A percentile compares a stretch with the other conserved stretches of the same genome.
Conservation (phyloP, 2,329 filamentous ascomycete genomes). For the Microcyclospora pomicola region DNA sequence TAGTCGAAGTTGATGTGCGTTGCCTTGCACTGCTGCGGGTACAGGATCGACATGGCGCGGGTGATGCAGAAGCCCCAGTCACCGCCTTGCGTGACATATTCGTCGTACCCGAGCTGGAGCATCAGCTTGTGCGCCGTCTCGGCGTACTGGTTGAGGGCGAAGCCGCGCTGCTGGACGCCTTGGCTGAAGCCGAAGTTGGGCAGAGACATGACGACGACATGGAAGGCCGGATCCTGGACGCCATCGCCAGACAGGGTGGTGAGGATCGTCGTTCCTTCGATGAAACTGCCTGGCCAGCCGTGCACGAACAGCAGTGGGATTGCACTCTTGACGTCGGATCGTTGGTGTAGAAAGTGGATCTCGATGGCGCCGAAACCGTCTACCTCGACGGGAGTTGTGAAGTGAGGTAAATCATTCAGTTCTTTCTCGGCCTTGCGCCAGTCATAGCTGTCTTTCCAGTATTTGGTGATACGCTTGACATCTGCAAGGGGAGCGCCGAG, state of each 20-base stretch:
- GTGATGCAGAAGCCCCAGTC: conserved; percentile 43
- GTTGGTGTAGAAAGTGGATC: conserved; percentile 52
- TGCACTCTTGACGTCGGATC: conserved; percentile 35
- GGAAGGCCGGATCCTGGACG: conserved; percentile 29
- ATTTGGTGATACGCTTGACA: conserved; percentile 42
- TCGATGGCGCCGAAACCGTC: conserved; percentile 46
- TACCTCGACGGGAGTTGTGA: conserved; percentile 38
- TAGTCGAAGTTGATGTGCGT: conserved; percentile 47
- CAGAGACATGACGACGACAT: conserved; percentile 41
- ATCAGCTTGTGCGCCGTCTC: conserved; percentile 55
- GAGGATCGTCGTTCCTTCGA: conserved; percentile 52
- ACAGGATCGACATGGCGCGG: conserved; percentile 45
- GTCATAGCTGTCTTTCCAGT: conserved; percentile 45
- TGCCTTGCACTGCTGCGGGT: conserved; percentile 43
- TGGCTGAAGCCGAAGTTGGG: conserved; percentile 44
- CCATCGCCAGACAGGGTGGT: conserved; percentile 27
- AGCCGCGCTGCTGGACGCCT: conserved; percentile 39
- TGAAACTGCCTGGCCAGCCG: conserved; percentile 55
- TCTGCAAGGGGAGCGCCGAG: conserved; percentile 48
- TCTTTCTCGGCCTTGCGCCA: conserved; percentile 47
- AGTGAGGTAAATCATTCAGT: conserved; percentile 50
- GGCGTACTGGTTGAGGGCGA: conserved; percentile 46
- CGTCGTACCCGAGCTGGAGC: conserved; percentile 49
- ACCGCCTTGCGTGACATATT: conserved; percentile 49
- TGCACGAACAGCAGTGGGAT: conserved; percentile 57